A percentile compares a stretch with the other conserved stretches of the same genome.
phyloP scores from a whole-genome alignment of 495 filamentous ascomycete genomes.

The Aspergillus bridgeri region DNA sequence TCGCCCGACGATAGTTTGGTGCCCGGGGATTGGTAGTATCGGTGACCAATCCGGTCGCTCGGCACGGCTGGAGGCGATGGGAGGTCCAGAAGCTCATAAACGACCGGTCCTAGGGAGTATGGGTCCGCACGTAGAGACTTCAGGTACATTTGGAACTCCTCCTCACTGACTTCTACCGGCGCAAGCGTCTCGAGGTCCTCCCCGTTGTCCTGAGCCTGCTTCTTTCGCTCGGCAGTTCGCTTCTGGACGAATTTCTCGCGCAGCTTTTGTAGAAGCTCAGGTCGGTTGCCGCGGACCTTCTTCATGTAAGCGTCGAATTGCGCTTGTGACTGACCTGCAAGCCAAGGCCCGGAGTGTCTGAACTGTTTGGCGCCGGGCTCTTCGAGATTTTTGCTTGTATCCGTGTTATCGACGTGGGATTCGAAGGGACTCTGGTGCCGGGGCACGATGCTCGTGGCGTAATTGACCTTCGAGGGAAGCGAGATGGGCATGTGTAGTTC shows the following conservation, averaged over 20 bases:
- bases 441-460: slow-evolving; percentile 28
- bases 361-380: slow-evolving; percentile 36
- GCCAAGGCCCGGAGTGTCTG: slow-evolving; percentile 67
- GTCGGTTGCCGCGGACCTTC: slow-evolving; percentile 54
- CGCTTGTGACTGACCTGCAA: slow-evolving; percentile 67
- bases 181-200: slow-evolving; percentile 30
- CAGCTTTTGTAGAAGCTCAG: slow-evolving; percentile 61
- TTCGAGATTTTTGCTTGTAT: slow-evolving; percentile 29
- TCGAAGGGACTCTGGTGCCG: slow-evolving; percentile 52
- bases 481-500: slow-evolving; percentile 70
- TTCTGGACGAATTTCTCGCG: slow-evolving; percentile 40
- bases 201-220: slow-evolving; percentile 48
- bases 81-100: slow-evolving; percentile 49
- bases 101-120: slow-evolving; percentile 38
- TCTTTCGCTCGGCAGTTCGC: slow-evolving; percentile 38
- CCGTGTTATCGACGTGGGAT: slow-evolving; percentile 43
- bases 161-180: slow-evolving; percentile 51
- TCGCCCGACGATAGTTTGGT: slow-evolving; percentile 38
- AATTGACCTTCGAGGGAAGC: slow-evolving; percentile 35
- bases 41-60: slow-evolving; percentile 30
- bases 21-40: slow-evolving; percentile 36
- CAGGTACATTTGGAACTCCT: slow-evolving; percentile 58
- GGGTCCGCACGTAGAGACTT: slow-evolving; percentile 55
- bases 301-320: slow-evolving; percentile 69
- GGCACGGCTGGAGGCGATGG: slow-evolving; percentile 41